Evolutionary conservation across 2,329 filamentous ascomycete genomes (phyloP).

Genomic region (Trichoderma sp.): DNA sequence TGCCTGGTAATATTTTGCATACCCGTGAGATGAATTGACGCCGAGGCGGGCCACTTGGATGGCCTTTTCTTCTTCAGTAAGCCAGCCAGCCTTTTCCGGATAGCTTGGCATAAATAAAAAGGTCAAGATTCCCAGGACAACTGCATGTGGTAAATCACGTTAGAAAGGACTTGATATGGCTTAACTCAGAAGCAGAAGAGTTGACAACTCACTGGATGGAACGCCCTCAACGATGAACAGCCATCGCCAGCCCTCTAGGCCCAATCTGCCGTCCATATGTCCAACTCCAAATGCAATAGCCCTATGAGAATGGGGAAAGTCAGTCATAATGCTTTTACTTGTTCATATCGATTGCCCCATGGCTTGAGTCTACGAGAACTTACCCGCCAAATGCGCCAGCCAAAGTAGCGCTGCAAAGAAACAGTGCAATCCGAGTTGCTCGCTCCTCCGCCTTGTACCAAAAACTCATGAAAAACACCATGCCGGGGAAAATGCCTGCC

Average conservation of each 20-base stretch:
- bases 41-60: slow-evolving; percentile 1
- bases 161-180: neutral
- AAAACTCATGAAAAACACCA: slow-evolving; percentile 6
- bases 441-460: slow-evolving; percentile 7
- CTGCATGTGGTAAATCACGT: neutral
- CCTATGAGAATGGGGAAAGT: neutral
- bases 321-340: neutral
- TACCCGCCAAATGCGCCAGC: slow-evolving; percentile 11
- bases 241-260: neutral
- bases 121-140: neutral
- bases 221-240: slow-evolving; percentile 1
- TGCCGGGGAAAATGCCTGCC: neutral
- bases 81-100: neutral
- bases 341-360: neutral
- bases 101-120: neutral
- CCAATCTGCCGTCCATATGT: neutral
- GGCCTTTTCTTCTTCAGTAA: slow-evolving; percentile 4
- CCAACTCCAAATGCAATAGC: neutral
- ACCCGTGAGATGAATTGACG: neutral
- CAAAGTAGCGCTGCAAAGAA: neutral
- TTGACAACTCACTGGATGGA: neutral
- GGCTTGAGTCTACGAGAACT: neutral
- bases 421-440: neutral
- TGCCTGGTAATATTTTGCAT: neutral
- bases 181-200: neutral